These are phyloP conservation scores for Vitis hybrid DNA, from an alignment of 177 flowering plant species.

Conservation along the genomic window DNA sequence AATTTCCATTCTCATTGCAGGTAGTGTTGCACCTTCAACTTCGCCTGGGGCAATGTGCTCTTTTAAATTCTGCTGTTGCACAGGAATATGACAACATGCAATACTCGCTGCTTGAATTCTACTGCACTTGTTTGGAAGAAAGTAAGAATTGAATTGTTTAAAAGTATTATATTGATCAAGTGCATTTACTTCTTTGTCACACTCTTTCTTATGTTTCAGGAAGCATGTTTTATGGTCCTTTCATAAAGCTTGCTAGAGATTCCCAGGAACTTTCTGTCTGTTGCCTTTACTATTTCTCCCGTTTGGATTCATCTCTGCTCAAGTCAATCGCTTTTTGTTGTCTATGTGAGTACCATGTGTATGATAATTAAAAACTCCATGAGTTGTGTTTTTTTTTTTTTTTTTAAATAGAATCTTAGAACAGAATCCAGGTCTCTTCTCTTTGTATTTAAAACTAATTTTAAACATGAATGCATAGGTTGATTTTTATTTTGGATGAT, in stretches of 20 bases:
- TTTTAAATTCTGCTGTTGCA: slow-evolving; percentile 33
- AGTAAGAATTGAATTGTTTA: slow-evolving; percentile 17
- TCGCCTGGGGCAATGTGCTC: slow-evolving; percentile 59
- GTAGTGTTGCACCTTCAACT: slow-evolving; percentile 67
- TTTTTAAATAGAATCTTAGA: background rate
- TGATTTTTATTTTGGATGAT: too few relatives aligned
- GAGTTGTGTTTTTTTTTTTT: too few relatives aligned
- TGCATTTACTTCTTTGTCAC: slow-evolving; percentile 3
- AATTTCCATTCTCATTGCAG: slow-evolving; percentile 35
- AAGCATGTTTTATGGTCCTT: slow-evolving; percentile 58
- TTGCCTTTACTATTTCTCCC: slow-evolving; percentile 73
- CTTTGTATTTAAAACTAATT: background rate
- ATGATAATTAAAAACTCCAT: background rate
- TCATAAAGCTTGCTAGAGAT: slow-evolving; percentile 63
- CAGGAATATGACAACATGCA: slow-evolving; percentile 62
- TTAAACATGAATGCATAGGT: too few relatives aligned
- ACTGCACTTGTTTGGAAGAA: slow-evolving; percentile 32
- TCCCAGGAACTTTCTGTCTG: slow-evolving; percentile 76
- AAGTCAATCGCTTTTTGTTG: slow-evolving; percentile 69
- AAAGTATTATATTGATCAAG: background rate
- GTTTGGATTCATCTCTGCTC: slow-evolving; percentile 48
- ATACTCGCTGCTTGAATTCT: slow-evolving; percentile 44
- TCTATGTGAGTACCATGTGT: slow-evolving; percentile 56
- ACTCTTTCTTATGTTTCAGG: slow-evolving; percentile 38
- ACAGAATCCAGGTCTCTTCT: background rate